Evolutionary conservation across 2,329 filamentous ascomycete genomes (phyloP).

Genomic region (Fusarium buxicola): DNA sequence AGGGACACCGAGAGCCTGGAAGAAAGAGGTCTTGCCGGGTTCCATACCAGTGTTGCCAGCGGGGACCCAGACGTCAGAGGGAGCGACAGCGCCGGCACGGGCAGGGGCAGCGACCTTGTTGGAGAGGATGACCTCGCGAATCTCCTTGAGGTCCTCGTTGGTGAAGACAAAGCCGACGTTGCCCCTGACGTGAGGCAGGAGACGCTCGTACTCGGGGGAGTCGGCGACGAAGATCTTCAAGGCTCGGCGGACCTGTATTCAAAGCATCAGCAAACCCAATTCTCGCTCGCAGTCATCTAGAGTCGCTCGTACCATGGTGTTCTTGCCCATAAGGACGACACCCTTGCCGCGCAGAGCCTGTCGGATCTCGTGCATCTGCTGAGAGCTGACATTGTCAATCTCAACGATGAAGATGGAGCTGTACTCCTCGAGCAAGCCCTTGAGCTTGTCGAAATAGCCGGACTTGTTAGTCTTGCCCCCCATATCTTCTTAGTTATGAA

Average conservation of each 20-base stretch:
- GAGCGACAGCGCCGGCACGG: slow-evolving; percentile 96
- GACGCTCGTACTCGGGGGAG: slow-evolving; percentile 96
- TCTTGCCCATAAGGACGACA: slow-evolving; percentile 99
- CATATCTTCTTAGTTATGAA: slow-evolving; percentile 97
- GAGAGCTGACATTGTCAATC: slow-evolving; percentile 99
- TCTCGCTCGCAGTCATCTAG: no score
- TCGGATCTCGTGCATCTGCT: slow-evolving; percentile 99
- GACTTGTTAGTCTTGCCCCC: slow-evolving; percentile 98
- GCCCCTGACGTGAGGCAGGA: slow-evolving; percentile 94
- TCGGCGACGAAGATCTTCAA: slow-evolving; percentile 94
- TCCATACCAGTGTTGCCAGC: slow-evolving; percentile 99
- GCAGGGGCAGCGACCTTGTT: slow-evolving; percentile 99
- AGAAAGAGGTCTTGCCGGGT: slow-evolving; percentile 99
- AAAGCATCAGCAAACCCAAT: slow-evolving; percentile 28
- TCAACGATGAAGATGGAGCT: slow-evolving; percentile 96
- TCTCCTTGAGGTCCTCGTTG: slow-evolving; percentile 92
- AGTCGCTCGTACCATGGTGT: slow-evolving; percentile 86
- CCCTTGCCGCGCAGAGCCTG: slow-evolving; percentile 88
- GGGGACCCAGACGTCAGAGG: slow-evolving; percentile 91
- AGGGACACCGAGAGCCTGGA: slow-evolving; percentile 99
- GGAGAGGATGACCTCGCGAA: slow-evolving; percentile 92
- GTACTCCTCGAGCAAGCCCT: slow-evolving; percentile 96
- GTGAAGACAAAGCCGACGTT: slow-evolving; percentile 99
- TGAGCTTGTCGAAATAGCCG: slow-evolving; percentile 99
- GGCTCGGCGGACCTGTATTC: slow-evolving; percentile 85